phyloP scores from a whole-genome alignment of 2,329 filamentous ascomycete genomes.

The Fusarium sp. region DNA sequence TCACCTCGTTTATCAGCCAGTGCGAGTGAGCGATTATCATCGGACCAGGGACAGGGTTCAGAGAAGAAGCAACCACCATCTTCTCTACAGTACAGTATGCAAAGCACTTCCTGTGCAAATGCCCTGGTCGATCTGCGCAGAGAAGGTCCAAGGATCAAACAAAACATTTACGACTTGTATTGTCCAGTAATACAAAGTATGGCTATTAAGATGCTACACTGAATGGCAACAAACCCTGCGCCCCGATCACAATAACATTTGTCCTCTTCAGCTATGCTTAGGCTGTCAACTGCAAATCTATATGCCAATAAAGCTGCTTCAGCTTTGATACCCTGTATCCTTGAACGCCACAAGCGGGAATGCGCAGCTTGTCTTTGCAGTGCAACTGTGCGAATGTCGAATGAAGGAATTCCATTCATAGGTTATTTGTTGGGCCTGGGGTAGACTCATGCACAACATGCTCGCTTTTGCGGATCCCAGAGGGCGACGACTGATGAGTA shows the following conservation, averaged over 20 bases:
- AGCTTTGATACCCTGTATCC: neutral
- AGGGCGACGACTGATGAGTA: slow-evolving; percentile 6
- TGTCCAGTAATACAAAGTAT: neutral
- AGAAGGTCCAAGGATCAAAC: neutral
- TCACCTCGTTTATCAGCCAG: neutral
- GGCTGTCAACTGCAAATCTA: neutral
- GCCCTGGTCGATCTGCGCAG: slow-evolving; percentile 5
- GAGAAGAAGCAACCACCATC: slow-evolving; percentile 24
- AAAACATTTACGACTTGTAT: neutral
- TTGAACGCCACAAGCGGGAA: slow-evolving; percentile 22
- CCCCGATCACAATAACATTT: neutral
- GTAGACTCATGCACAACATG: slow-evolving; percentile 40
- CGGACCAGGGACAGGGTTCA: slow-evolving; percentile 24
- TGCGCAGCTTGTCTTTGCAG: slow-evolving; percentile 1
- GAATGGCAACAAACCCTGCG: neutral
- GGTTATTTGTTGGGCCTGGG: slow-evolving; percentile 30
- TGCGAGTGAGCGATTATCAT: slow-evolving; percentile 6
- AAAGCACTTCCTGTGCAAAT: slow-evolving; percentile 9
- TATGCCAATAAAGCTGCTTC: neutral
- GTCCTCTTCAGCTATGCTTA: neutral
- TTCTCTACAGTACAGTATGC: slow-evolving; percentile 12
- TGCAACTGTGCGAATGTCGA: neutral
- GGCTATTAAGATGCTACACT: neutral
- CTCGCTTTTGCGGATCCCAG: slow-evolving; percentile 37
- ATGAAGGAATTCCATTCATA: slow-evolving; percentile 19